These are phyloP conservation scores for Podospora anserina DNA, from an alignment of 495 filamentous ascomycete species.

Conservation along the genomic window DNA sequence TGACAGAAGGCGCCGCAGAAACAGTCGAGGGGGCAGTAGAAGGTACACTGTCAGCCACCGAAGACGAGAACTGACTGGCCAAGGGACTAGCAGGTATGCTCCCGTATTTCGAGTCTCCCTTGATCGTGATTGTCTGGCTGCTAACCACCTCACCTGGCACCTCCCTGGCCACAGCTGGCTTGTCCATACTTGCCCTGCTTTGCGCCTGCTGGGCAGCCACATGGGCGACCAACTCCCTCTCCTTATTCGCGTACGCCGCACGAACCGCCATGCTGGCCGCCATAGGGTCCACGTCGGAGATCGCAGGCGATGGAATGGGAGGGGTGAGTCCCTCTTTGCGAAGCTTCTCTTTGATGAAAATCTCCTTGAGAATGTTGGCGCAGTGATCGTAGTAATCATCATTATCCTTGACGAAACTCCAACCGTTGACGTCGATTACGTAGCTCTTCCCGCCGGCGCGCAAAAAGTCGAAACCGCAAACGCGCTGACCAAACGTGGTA, in stretches of 20 bases:
- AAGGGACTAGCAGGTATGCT: constrained; percentile 36
- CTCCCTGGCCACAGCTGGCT: constrained; percentile 18
- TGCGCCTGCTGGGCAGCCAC: constrained; percentile 19
- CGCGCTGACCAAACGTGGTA: constrained; percentile 86
- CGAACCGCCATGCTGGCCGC: constrained; percentile 34
- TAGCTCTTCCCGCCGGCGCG: constrained; percentile 84
- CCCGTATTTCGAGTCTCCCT: constrained; percentile 34
- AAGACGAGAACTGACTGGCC: constrained; percentile 32
- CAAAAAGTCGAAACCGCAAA: constrained; percentile 95
- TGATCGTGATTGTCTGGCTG: constrained; percentile 11
- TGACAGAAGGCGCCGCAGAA: constrained; percentile 40
- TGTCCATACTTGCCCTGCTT: constrained; percentile 38
- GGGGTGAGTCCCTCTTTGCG: constrained; percentile 43
- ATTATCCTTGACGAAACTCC: constrained; percentile 99
- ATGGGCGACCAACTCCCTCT: constrained; percentile 29
- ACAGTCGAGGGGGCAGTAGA: constrained; percentile 43
- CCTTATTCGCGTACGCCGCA: constrained; percentile 33
- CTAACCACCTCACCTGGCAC: constrained; percentile 8
- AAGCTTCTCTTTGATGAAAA: constrained; percentile 74
- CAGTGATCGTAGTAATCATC: constrained; percentile 96
- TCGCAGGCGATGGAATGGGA: constrained; percentile 42
- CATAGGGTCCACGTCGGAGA: constrained; percentile 45
- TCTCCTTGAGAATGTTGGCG: constrained; percentile 76
- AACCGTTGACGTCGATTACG: constrained; percentile 98
- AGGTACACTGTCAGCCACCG: constrained; percentile 36